Evolutionary conservation across 192 early-diverging fungal species (phyloP), one percentile per base, ranked within the genome.

Genomic region (Coemansia brasiliensis): DNA sequence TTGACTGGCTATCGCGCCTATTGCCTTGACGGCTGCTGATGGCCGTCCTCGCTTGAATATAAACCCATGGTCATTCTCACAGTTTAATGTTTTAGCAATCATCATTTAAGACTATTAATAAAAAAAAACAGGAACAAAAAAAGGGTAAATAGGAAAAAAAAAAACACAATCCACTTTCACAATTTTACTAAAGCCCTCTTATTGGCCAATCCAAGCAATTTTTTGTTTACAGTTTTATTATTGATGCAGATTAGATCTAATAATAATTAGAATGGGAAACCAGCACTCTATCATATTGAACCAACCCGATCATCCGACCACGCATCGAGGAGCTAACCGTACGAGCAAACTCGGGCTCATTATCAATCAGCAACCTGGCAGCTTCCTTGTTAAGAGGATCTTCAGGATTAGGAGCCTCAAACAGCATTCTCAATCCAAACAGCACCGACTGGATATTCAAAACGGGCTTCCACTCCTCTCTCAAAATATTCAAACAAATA

Each of bases 401-500:
- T 38, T 95, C 93, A 2, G 95, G 86, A 67, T 99, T 97, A 0
- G 96, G 96, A 49, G 90, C 94, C 64, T 93, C 65, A 59, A 99
- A 93, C 42, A 99, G 71, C 72, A 93, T 91, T 62, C 94, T 91
- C 46, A 98, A 67, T 5, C 94, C 94, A 57, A 99, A 89, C 57
- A 97, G 64, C 24, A 96, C 86, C 39, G 92, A 82, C 67, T 93
- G 89, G 49, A 99, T 83, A 63, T 90, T 94, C 49, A 97, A 83
- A n/a, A 96, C 96, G 3, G 96, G 96, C 65, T 94, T 95, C 96
- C 96, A 98, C 74, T 98, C 94, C 69, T 98, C 95, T 56, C 96
- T 88, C 60, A 98, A 79, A 57, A 98, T 92, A 73, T 97, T 97
- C 24, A 98, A 79, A 62, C 96, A 98, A 29, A 98, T 90, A 41